Evolutionary conservation across 352 stramenopile species (phyloP), one percentile per base, ranked within the genome.

Genomic region (Phytophthora pisi): DNA sequence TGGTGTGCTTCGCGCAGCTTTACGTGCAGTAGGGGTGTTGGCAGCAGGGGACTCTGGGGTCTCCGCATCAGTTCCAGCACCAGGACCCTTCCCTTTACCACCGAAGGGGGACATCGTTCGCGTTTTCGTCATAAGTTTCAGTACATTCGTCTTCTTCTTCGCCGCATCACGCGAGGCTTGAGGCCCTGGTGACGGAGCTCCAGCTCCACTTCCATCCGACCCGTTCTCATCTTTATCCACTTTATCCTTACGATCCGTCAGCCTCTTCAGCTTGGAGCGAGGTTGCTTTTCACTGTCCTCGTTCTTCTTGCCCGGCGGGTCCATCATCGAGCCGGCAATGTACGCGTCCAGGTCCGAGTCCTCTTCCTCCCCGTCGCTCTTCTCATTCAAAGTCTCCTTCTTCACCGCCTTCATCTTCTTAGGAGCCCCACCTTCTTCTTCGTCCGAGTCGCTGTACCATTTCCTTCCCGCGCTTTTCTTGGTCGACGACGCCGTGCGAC

Each of bases 121-220:
- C 5, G 80, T 88, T 43, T 88, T 91, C 23, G 78, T 77, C 28
- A 91, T 77, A 20, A 91, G 72, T n/a, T 86, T 90, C 62, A 88
- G 71, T 23, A 92, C 76, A 23, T 82, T 87, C 6, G 74, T 82
- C 49, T 79, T 78, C 57, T 84, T 86, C 40, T 72, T 79, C 9
- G 34, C 31, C 4, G 51, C 43, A 40, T 61, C 55, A 45, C 9
- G 61, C 13, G 31, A 16, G 51, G 40, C 30, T 20, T 66, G 71
- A 30, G 69, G 56, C 24, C 80, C 65, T 18, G 56, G 59, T 0
- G 76, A 68, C 10, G 54, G 13, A 3, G 60, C 30, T 26, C 16
- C 60, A 11, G 51, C 57, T 5, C 13, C 47, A 49, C 26, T 67
- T 18, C 50, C 26, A 28, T 74, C 72, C 13, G 26, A 56, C 6